Conservation (phyloP, 148 eudicot genomes). For the Rhododendron ferrugineum region DNA sequence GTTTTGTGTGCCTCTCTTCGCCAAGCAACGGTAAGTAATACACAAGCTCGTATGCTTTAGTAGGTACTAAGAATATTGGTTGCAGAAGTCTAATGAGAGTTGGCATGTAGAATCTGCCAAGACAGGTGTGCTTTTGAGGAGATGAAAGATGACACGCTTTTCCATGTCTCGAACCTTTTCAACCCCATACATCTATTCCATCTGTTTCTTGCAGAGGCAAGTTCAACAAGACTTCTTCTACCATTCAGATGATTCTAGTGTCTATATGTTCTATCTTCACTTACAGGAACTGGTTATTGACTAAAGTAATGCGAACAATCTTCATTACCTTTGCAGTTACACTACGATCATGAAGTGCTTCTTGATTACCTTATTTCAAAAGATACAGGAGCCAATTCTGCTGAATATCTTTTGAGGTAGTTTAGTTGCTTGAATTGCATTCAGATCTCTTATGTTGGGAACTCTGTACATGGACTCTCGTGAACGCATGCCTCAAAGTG, state of each 20-base stretch:
- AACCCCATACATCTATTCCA: constrained; percentile 69
- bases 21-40: constrained; percentile 44
- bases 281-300: neutral
- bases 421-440: constrained; percentile 5
- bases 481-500: neutral
- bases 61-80: neutral
- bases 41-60: neutral
- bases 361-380: constrained; percentile 94
- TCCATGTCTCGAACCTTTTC: constrained; percentile 53
- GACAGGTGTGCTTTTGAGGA: constrained; percentile 27
- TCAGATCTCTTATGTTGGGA: neutral
- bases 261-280: neutral
- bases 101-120: constrained; percentile 28
- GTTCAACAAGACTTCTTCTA: constrained; percentile 8
- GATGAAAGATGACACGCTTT: constrained; percentile 35
- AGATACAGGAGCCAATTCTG: constrained; percentile 69
- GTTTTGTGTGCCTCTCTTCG: constrained; percentile 31
- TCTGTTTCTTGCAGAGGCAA: constrained; percentile 77
- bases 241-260: neutral
- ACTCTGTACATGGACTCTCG: neutral
- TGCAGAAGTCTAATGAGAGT: constrained; percentile 10
- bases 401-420: constrained; percentile 86
- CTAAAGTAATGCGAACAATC: neutral
- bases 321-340: constrained; percentile 47
- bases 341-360: constrained; percentile 88